Conservation (phyloP, 345 rosid genomes). For the Cardiospermum halicacabum region DNA sequence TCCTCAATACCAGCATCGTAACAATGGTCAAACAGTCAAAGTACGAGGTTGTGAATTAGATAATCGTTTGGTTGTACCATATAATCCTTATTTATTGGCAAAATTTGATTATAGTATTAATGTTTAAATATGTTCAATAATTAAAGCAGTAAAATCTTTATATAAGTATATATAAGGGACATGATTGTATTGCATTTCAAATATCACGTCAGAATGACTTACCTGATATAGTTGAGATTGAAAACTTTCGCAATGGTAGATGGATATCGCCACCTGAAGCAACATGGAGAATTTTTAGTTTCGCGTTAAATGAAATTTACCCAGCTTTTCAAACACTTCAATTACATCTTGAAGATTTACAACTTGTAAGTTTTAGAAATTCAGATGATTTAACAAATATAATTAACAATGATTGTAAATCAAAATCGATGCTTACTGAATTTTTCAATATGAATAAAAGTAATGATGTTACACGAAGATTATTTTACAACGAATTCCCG, state of each 20-base stretch:
- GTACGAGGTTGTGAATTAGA: background rate
- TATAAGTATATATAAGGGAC: background rate
- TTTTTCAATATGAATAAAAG: background rate
- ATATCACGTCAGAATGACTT: background rate
- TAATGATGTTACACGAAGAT: background rate
- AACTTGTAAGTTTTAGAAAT: too few relatives aligned
- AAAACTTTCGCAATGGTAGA: background rate
- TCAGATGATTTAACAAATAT: too few relatives aligned
- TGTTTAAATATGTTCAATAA: background rate
- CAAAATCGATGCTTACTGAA: background rate
- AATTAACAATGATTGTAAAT: too few relatives aligned
- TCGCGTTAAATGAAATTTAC: background rate
- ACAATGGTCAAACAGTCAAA: background rate
- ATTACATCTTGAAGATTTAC: too few relatives aligned
- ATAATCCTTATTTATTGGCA: background rate
- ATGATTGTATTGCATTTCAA: background rate
- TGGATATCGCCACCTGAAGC: slow-evolving; percentile 8
- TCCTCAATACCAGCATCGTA: background rate
- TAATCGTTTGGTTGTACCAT: background rate
- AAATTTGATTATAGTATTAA: background rate
- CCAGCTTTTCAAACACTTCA: too few relatives aligned
- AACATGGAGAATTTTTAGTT: background rate
- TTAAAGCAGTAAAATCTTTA: background rate
- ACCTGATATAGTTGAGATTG: background rate
- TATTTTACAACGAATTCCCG: too few relatives aligned